Conservation (phyloP, 169 alveolate species). For the Toxoplasma gondii region DNA sequence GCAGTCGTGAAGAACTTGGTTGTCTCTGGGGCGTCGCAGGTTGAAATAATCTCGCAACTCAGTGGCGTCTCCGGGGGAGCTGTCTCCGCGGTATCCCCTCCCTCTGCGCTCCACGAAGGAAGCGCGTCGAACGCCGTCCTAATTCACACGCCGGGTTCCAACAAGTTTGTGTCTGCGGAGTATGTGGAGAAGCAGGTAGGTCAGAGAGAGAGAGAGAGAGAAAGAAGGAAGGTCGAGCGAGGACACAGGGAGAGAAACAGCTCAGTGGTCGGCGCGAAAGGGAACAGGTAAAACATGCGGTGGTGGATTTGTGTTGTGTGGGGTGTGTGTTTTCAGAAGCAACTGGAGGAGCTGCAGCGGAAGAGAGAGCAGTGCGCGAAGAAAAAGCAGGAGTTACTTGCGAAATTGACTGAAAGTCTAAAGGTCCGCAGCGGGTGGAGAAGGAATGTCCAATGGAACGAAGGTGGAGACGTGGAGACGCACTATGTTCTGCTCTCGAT, state of each 20-base stretch:
- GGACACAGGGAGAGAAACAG: neutral
- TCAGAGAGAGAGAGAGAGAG: neutral
- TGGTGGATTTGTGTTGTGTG: neutral
- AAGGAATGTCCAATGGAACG: too few species aligned
- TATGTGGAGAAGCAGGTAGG: constrained; percentile 15
- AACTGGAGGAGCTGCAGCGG: constrained; percentile 31
- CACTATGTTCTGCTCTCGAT: too few species aligned
- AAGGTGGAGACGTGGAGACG: too few species aligned
- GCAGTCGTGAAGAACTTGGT: neutral
- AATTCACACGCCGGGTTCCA: neutral
- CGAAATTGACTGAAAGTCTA: neutral
- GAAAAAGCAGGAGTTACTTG: constrained; percentile 32
- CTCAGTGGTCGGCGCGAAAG: neutral
- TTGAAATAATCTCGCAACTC: neutral
- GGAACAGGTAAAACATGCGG: neutral
- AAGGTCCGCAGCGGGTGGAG: neutral
- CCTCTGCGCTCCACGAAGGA: neutral
- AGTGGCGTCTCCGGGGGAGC: neutral
- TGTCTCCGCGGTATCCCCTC: neutral
- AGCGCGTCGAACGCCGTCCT: neutral
- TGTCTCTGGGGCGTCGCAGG: neutral
- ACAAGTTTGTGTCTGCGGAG: constrained; percentile 2
- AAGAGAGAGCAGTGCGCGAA: neutral
- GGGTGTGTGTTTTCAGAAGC: neutral
- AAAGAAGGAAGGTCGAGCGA: neutral